Percentiles rank a stretch among this genome's conserved stretches.
Evolutionary conservation across 1,284 basidiomycete species (phyloP).

Genomic region (Trametes polyzona): DNA sequence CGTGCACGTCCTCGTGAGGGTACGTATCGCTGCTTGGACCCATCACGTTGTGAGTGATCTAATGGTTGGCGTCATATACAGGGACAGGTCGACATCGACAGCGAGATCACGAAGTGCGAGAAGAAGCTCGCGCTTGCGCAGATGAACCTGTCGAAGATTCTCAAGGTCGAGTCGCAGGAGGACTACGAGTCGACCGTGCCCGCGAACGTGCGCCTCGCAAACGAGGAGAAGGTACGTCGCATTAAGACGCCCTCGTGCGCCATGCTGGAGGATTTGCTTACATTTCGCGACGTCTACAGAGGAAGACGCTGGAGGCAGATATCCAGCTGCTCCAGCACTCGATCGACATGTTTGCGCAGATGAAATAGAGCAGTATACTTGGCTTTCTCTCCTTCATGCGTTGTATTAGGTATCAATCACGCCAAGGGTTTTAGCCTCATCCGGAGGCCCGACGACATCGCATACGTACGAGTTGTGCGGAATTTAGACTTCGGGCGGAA

Average conservation of each 20-base stretch:
- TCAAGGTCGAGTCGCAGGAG: constrained; percentile 72
- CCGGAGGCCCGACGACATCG: too few species aligned
- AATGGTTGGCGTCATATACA: neutral
- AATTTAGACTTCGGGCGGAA: too few species aligned
- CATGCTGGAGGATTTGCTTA: neutral
- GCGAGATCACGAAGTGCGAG: constrained; percentile 84
- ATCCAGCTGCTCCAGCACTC: constrained; percentile 47
- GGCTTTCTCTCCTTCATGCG: too few species aligned
- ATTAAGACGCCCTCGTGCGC: too few species aligned
- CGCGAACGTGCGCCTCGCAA: constrained; percentile 71
- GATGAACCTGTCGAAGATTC: constrained; percentile 75
- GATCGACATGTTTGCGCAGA: constrained; percentile 48
- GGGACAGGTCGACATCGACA: constrained; percentile 82
- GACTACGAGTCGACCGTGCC: constrained; percentile 85
- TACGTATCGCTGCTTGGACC: too few species aligned
- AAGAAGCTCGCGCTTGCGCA: constrained; percentile 82
- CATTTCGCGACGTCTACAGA: constrained; percentile 31
- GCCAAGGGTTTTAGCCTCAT: too few species aligned
- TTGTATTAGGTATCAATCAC: too few species aligned
- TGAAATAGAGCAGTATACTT: constrained; percentile 39
- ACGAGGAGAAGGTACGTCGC: constrained; percentile 71
- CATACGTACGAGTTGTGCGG: too few species aligned
- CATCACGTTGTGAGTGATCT: neutral
- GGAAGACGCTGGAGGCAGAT: constrained; percentile 50
- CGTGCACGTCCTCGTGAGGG: constrained; percentile 84